phyloP scores from a whole-genome alignment of 257 asterid species.

The Solanum clarkiae region DNA sequence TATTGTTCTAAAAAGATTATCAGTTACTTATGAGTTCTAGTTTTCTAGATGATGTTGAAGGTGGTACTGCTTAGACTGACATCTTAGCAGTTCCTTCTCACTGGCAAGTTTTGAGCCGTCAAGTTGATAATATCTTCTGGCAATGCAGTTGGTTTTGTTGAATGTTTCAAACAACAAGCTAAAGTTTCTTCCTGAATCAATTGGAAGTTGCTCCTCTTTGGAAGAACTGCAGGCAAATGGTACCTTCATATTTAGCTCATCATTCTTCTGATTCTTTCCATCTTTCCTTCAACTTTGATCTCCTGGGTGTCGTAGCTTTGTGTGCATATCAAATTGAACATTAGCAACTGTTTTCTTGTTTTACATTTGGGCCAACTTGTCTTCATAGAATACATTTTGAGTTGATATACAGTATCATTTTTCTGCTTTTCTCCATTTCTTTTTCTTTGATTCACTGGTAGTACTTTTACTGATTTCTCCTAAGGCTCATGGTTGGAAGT shows the following conservation, averaged over 20 bases:
- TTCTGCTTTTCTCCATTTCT: neutral
- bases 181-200: constrained; percentile 77
- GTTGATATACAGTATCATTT: neutral
- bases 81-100: neutral
- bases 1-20: neutral
- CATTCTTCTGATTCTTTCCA: neutral
- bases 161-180: constrained; percentile 82
- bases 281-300: neutral
- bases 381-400: neutral
- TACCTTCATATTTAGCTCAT: constrained; percentile 20
- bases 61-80: neutral
- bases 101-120: neutral
- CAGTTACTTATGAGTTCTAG: neutral
- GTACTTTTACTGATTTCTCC: neutral
- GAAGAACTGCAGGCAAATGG: constrained; percentile 98
- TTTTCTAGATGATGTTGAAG: neutral
- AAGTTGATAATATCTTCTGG: neutral
- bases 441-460: neutral
- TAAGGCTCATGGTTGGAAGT: neutral
- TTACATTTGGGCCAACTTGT: neutral
- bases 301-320: neutral
- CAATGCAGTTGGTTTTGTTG: constrained; percentile 72
- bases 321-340: neutral
- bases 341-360: neutral
- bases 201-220: constrained; percentile 89